These are phyloP conservation scores for Eucalyptus cloeziana DNA, from an alignment of 345 rosid genomes.

Conservation along the genomic window DNA sequence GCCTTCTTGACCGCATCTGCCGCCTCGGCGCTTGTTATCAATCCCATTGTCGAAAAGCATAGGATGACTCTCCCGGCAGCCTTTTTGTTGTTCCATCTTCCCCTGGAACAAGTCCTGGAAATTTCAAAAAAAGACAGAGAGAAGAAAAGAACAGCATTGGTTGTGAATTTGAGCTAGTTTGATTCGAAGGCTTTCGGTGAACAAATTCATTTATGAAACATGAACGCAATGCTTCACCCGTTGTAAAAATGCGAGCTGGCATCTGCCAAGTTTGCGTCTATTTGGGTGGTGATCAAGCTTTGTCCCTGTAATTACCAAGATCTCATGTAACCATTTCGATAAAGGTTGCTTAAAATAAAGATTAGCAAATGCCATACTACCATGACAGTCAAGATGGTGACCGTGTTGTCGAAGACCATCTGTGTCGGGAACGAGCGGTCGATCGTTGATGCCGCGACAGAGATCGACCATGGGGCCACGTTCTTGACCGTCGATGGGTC, in stretches of 20 bases:
- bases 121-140: not conserved
- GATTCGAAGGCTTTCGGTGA: not conserved
- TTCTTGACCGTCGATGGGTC: slow-evolving; percentile 25
- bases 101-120: slow-evolving; percentile 30
- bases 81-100: slow-evolving; percentile 2
- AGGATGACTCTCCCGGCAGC: slow-evolving; percentile 32
- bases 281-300: slow-evolving; percentile 34
- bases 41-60: slow-evolving; percentile 50
- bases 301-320: slow-evolving; percentile 30
- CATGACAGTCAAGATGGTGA: slow-evolving; percentile 9
- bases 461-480: slow-evolving; percentile 54
- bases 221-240: slow-evolving; percentile 17
- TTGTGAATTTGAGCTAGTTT: not conserved
- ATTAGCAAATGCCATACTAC: slow-evolving; percentile 3
- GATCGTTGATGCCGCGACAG: slow-evolving; percentile 43
- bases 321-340: not conserved
- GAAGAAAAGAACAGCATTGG: not conserved
- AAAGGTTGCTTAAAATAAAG: not conserved
- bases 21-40: slow-evolving; percentile 20
- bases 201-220: not conserved
- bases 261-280: slow-evolving; percentile 23
- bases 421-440: slow-evolving; percentile 38
- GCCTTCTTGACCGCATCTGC: slow-evolving; percentile 39
- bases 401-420: slow-evolving; percentile 11
- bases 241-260: slow-evolving; percentile 26